A percentile compares a stretch with the other conserved stretches of the same genome.
Conservation (phyloP, 495 filamentous ascomycete species). For the Mytilinidion resinicola region DNA sequence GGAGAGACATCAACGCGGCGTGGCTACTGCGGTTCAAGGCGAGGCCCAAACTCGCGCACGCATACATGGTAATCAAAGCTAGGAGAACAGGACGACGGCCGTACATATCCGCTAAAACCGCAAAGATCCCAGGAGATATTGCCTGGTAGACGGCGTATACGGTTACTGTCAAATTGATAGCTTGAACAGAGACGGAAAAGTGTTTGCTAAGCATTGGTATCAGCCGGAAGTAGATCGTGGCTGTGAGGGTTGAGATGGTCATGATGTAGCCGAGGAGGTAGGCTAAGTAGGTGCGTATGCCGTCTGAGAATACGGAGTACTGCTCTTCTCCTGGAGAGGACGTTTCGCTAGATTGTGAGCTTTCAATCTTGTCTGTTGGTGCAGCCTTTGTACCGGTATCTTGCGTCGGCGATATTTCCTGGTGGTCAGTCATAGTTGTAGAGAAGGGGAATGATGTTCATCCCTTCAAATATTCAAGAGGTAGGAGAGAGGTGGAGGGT, state of each 20-base stretch:
- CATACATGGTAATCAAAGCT: background rate
- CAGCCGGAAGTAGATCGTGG: slow-evolving; percentile 3
- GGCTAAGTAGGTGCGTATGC: no score
- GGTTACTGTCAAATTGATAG: slow-evolving; percentile 5
- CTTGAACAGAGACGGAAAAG: background rate
- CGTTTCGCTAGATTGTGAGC: no score
- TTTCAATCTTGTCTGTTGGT: no score
- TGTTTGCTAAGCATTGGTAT: background rate
- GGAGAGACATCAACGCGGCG: background rate
- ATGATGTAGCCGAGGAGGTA: no score
- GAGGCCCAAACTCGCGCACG: background rate
- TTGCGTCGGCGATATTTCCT: no score
- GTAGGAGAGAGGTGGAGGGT: no score
- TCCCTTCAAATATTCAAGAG: no score
- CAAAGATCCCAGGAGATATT: slow-evolving; percentile 1
- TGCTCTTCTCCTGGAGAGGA: no score
- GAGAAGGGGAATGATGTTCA: no score
- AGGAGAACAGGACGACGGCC: slow-evolving; percentile 2
- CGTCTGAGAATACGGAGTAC: no score
- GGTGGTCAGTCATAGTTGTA: no score
- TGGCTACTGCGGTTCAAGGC: background rate
- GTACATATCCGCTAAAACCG: background rate
- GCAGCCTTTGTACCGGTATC: no score
- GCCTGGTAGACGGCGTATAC: slow-evolving; percentile 1
- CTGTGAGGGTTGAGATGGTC: background rate